phyloP scores from a whole-genome alignment of 257 asterid genomes.

The Penstemon newberryi region DNA sequence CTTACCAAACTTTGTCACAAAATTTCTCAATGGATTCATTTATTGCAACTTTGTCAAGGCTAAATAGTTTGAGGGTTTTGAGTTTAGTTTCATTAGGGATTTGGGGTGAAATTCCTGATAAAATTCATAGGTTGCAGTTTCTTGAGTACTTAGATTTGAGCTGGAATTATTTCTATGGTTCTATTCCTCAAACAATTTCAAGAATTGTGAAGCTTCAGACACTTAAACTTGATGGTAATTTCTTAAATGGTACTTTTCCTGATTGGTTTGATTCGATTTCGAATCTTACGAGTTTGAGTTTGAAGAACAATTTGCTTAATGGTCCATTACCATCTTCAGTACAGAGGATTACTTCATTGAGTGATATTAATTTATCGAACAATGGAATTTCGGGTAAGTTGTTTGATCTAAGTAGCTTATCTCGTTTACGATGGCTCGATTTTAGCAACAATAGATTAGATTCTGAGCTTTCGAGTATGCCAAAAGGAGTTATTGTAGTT shows the following conservation, averaged over 20 bases:
- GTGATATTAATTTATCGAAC: slow-evolving; percentile 45
- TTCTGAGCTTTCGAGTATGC: slow-evolving; percentile 50
- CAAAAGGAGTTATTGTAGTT: slow-evolving; percentile 36
- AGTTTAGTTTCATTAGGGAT: slow-evolving; percentile 60
- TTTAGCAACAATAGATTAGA: slow-evolving; percentile 50
- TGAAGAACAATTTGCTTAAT: slow-evolving; percentile 42
- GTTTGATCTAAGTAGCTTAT: slow-evolving; percentile 45
- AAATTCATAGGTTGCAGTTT: slow-evolving; percentile 51
- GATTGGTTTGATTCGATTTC: slow-evolving; percentile 43
- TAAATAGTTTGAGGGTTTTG: slow-evolving; percentile 47
- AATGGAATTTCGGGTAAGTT: slow-evolving; percentile 48
- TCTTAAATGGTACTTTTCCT: slow-evolving; percentile 57
- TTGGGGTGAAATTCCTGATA: slow-evolving; percentile 64
- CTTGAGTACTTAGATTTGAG: slow-evolving; percentile 61
- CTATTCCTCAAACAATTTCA: slow-evolving; percentile 48
- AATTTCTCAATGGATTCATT: slow-evolving; percentile 70
- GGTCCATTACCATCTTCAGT: slow-evolving; percentile 51
- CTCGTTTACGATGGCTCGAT: slow-evolving; percentile 45
- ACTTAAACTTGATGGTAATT: slow-evolving; percentile 59
- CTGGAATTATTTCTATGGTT: slow-evolving; percentile 56
- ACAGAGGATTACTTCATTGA: slow-evolving; percentile 31
- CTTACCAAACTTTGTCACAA: slow-evolving; percentile 41
- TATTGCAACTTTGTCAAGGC: slow-evolving; percentile 58
- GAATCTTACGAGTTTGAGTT: slow-evolving; percentile 54
- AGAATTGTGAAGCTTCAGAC: slow-evolving; percentile 44